Conservation (phyloP, 2,329 filamentous ascomycete species). For the Sporothrix sp. region DNA sequence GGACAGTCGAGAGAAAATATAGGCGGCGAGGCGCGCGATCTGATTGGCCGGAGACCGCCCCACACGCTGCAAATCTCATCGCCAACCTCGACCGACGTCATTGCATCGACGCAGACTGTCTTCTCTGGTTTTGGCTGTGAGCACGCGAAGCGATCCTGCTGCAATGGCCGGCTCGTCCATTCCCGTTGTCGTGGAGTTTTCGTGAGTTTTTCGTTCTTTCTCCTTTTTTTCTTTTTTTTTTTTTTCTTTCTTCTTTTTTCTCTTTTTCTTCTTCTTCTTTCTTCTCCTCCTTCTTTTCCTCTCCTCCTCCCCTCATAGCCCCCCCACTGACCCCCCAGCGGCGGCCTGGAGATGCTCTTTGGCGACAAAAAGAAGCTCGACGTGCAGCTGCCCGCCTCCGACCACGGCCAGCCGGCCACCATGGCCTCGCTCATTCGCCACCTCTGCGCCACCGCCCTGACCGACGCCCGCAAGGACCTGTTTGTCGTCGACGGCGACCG, state of each 20-base stretch:
- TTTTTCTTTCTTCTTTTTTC: conserved; percentile 16
- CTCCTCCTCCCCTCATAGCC: too few relatives aligned
- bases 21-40: conserved; percentile 4
- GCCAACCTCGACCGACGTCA: background rate
- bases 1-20: conserved; percentile 1
- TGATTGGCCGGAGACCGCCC: conserved; percentile 13
- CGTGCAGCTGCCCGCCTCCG: conserved; percentile 55
- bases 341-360: conserved; percentile 92
- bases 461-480: conserved; percentile 72
- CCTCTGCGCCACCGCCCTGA: conserved; percentile 75
- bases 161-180: too few relatives aligned
- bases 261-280: background rate
- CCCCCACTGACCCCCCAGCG: too few relatives aligned
- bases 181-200: conserved; percentile 48
- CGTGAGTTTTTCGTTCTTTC: conserved; percentile 35
- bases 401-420: conserved; percentile 52
- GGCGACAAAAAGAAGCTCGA: conserved; percentile 66
- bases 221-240: conserved; percentile 33
- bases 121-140: too few relatives aligned
- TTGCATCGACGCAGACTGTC: too few relatives aligned
- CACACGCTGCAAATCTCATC: background rate
- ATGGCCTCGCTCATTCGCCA: conserved; percentile 69
- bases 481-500: conserved; percentile 67
- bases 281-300: background rate
- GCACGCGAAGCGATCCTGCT: too few relatives aligned